A percentile compares a stretch with the other conserved stretches of the same genome.
These are phyloP conservation scores for Angomonas ambiguus DNA, from an alignment of 208 protist genomes.

Conservation along the genomic window DNA sequence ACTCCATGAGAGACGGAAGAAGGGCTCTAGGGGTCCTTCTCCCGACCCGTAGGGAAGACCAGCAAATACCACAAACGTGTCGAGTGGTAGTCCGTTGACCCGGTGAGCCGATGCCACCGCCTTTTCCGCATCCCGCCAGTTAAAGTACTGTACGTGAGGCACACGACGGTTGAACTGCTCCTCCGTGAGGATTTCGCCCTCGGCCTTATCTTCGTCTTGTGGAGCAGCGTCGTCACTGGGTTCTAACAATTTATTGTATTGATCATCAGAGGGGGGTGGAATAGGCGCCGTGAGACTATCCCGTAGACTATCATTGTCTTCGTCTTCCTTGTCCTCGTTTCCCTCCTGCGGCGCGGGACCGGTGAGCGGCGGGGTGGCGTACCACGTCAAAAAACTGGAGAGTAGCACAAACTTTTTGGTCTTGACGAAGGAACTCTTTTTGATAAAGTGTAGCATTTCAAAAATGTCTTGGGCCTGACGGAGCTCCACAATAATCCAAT, in stretches of 20 bases:
- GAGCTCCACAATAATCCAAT: conserved; percentile 82
- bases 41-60: conserved; percentile 90
- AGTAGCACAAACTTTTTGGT: conserved; percentile 84
- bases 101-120: conserved; percentile 77
- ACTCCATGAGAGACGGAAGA: conserved; percentile 88
- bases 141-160: conserved; percentile 89
- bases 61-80: conserved; percentile 87
- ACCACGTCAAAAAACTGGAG: conserved; percentile 89
- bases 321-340: conserved; percentile 26
- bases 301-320: conserved; percentile 14
- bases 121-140: conserved; percentile 91
- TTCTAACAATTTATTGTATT: conserved; percentile 13
- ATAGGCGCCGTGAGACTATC: conserved; percentile 32
- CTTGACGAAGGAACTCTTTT: conserved; percentile 49
- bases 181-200: conserved; percentile 82
- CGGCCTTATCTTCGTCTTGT: conserved; percentile 23
- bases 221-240: conserved; percentile 13
- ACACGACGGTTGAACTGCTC: conserved; percentile 92
- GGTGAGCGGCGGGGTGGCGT: conserved; percentile 66
- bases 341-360: conserved; percentile 12
- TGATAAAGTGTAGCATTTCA: conserved; percentile 68
- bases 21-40: conserved; percentile 79
- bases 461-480: conserved; percentile 80
- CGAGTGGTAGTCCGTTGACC: conserved; percentile 66
- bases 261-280: conserved; percentile 28